A percentile compares a stretch with the other conserved stretches of the same genome.
Evolutionary conservation across 768 basidiomycete species (phyloP).

Genomic region (Collybia sp.): DNA sequence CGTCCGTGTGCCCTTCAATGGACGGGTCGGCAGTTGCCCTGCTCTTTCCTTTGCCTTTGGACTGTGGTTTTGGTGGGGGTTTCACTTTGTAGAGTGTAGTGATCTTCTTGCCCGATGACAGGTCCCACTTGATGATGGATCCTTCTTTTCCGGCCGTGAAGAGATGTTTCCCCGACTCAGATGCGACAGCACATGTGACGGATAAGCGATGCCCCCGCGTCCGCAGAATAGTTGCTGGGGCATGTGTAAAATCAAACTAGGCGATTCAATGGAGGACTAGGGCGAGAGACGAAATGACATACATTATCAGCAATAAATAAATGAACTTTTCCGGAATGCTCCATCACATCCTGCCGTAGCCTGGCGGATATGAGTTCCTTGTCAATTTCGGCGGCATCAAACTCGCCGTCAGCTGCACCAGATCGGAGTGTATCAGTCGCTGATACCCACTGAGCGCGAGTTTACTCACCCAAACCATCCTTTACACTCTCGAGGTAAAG

Average conservation of each 20-base stretch:
- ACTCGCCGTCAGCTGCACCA: constrained; percentile 76
- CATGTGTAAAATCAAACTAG: constrained; percentile 54
- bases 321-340: constrained; percentile 86
- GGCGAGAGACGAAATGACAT: constrained; percentile 17
- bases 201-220: constrained; percentile 74
- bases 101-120: constrained; percentile 56
- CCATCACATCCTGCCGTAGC: constrained; percentile 87
- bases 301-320: constrained; percentile 74
- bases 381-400: constrained; percentile 95
- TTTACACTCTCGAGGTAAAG: constrained; percentile 86
- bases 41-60: constrained; percentile 41
- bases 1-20: constrained; percentile 78
- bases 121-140: constrained; percentile 80
- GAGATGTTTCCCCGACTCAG: constrained; percentile 68
- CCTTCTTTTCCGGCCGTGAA: constrained; percentile 93
- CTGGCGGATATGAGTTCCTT: constrained; percentile 86
- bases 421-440: too few species aligned
- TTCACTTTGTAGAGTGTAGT: constrained; percentile 58
- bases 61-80: constrained; percentile 10
- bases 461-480: constrained; percentile 56
- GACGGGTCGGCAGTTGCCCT: constrained; percentile 40
- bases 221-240: constrained; percentile 47
- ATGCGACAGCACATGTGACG: constrained; percentile 77
- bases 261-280: background rate
- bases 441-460: too few species aligned